Evolutionary conservation across 352 stramenopile species (phyloP).

Genomic region (Phytophthora kernoviae): DNA sequence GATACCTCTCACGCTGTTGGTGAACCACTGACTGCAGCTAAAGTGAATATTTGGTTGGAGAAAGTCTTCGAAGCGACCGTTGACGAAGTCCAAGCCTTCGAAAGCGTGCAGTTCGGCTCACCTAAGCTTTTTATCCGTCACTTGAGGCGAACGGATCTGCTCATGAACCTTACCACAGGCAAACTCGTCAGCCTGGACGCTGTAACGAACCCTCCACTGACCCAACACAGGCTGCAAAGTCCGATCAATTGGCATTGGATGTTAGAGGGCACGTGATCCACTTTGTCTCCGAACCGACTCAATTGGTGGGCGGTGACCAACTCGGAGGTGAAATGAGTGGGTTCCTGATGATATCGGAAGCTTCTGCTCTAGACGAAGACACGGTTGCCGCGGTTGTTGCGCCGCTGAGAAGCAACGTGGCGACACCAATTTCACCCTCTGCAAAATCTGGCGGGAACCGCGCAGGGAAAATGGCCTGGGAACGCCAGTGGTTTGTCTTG

Average conservation of each 20-base stretch:
- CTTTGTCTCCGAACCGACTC: slow-evolving; percentile 65
- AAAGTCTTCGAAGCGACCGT: slow-evolving; percentile 39
- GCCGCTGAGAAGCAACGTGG: slow-evolving; percentile 16
- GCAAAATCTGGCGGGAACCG: slow-evolving; percentile 11
- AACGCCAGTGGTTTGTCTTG: slow-evolving; percentile 83
- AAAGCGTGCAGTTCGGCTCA: slow-evolving; percentile 48
- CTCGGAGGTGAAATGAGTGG: slow-evolving; percentile 64
- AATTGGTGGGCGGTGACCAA: slow-evolving; percentile 36
- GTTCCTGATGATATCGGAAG: slow-evolving; percentile 74
- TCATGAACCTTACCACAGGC: slow-evolving; percentile 46
- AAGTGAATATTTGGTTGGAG: slow-evolving; percentile 40
- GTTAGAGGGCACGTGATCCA: slow-evolving; percentile 33
- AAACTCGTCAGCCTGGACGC: slow-evolving; percentile 33
- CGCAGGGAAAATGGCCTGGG: slow-evolving; percentile 35
- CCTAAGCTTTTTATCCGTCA: slow-evolving; percentile 53
- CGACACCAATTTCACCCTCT: slow-evolving; percentile 7
- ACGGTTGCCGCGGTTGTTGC: slow-evolving; percentile 40
- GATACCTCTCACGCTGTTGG: background rate
- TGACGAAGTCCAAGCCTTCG: slow-evolving; percentile 44
- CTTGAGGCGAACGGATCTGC: slow-evolving; percentile 48
- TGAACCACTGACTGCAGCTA: slow-evolving; percentile 26
- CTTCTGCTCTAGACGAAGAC: slow-evolving; percentile 53
- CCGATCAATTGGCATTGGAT: slow-evolving; percentile 3
- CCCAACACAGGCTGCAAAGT: background rate
- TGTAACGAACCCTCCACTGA: slow-evolving; percentile 1